These are phyloP conservation scores for Solanum appendiculatum DNA, from an alignment of 257 asterid genomes.

Conservation along the genomic window DNA sequence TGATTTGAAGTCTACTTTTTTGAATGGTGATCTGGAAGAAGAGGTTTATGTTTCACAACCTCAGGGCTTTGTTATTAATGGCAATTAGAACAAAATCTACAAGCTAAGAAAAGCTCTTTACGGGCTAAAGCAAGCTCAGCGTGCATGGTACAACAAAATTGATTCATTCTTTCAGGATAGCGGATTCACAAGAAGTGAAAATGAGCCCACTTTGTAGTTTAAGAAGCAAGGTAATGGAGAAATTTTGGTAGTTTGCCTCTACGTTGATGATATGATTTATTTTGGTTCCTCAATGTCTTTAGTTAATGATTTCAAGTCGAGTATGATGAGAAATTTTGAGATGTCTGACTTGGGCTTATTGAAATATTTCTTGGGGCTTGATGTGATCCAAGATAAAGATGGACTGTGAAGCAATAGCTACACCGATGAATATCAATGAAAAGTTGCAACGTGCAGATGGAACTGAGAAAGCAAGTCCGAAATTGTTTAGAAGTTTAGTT, in stretches of 20 bases:
- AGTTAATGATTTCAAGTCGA: background rate
- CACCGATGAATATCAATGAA: no score
- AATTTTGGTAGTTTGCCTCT: background rate
- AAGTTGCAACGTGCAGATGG: no score
- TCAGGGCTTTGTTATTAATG: background rate
- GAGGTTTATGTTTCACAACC: background rate
- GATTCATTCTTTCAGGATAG: background rate
- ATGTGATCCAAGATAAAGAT: no score
- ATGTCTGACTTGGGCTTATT: background rate
- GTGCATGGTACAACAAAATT: background rate
- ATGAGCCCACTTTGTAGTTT: constrained; percentile 1
- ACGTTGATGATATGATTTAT: constrained; percentile 1
- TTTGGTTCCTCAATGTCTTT: background rate
- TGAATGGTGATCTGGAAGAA: background rate
- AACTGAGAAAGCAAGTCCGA: no score
- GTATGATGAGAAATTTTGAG: background rate
- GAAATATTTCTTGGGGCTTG: background rate
- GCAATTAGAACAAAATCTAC: background rate
- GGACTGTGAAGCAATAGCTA: no score
- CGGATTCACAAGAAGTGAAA: background rate
- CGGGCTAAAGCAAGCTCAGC: background rate
- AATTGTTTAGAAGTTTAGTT: no score
- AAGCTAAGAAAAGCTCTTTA: background rate
- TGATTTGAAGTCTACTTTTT: no score
- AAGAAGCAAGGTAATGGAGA: background rate